These are phyloP conservation scores for Panicum virgatum DNA, from an alignment of 202 grass and related monocot genomes.

Conservation along the genomic window DNA sequence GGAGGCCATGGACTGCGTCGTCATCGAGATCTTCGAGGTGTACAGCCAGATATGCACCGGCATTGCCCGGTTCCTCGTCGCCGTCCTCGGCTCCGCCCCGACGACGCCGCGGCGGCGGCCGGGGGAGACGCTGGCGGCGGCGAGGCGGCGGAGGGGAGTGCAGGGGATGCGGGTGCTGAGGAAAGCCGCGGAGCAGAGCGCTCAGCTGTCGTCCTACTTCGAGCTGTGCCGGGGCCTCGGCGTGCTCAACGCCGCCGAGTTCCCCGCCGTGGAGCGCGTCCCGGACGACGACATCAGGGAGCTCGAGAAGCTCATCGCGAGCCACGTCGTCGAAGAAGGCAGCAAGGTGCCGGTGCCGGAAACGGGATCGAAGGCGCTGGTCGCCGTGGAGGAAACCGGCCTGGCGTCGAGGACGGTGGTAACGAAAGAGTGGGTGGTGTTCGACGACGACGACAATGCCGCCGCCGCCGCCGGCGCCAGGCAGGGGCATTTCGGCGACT, in stretches of 20 bases:
- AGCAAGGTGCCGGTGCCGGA: neutral
- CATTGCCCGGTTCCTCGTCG: conserved; percentile 74
- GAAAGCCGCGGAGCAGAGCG: conserved; percentile 63
- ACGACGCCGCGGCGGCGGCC: conserved; percentile 2
- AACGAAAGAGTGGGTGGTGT: conserved; percentile 72
- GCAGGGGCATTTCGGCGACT: conserved; percentile 16
- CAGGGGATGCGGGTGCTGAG: conserved; percentile 62
- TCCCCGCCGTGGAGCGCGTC: conserved; percentile 71
- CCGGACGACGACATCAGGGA: conserved; percentile 68
- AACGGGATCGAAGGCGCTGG: conserved; percentile 24
- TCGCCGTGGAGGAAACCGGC: conserved; percentile 7
- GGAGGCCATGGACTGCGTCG: conserved; percentile 85
- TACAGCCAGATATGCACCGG: conserved; percentile 84
- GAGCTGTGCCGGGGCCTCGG: conserved; percentile 62
- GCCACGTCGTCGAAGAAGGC: conserved; percentile 35
- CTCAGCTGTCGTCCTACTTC: conserved; percentile 70
- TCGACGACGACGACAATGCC: conserved; percentile 52
- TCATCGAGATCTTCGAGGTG: conserved; percentile 93
- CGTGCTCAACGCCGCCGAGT: conserved; percentile 75
- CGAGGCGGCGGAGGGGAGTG: conserved; percentile 45
- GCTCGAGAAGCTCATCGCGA: conserved; percentile 67
- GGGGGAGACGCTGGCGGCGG: conserved; percentile 25
- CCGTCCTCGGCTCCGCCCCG: conserved; percentile 42
- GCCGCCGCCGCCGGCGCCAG: neutral
- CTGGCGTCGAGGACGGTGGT: conserved; percentile 36